Percentiles rank a stretch among this genome's conserved stretches.
These are phyloP conservation scores for Physcomitrellopsis africana DNA, from an alignment of 225 moss, liverwort and hornwort species.

Conservation along the genomic window DNA sequence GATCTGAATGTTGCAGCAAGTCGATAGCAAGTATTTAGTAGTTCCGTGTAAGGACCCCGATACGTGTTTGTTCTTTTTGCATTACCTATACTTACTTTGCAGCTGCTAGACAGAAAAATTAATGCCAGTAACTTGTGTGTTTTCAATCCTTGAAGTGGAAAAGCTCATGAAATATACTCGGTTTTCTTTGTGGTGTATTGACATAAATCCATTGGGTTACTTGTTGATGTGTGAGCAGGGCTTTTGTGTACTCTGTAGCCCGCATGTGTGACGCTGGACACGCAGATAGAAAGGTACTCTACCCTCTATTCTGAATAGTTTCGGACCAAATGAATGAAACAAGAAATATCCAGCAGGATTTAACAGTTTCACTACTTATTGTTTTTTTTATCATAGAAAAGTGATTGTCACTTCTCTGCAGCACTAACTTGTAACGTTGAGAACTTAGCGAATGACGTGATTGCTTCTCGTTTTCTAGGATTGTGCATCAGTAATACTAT, in stretches of 20 bases:
- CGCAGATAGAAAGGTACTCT: conserved; percentile 78
- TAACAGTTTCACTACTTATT: not conserved
- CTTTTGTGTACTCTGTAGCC: conserved; percentile 95
- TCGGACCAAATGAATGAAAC: not conserved
- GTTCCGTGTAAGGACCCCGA: not conserved
- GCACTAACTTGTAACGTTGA: not conserved
- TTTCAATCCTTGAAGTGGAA: not conserved
- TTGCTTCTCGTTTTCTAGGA: conserved; percentile 60
- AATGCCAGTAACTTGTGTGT: not conserved
- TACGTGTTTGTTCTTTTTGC: not conserved
- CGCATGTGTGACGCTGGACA: conserved; percentile 81
- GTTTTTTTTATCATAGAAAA: not conserved
- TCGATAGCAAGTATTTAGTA: not conserved
- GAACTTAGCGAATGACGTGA: not conserved
- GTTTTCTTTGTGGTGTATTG: not conserved
- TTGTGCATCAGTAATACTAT: conserved; percentile 90
- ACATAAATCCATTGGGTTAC: not conserved
- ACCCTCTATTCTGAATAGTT: not conserved
- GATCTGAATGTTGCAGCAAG: conserved; percentile 20
- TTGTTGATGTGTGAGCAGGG: conserved; percentile 53
- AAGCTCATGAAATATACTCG: not conserved
- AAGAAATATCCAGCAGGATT: conserved; percentile 1
- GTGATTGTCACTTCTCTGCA: conserved; percentile 12
- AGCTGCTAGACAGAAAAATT: not conserved
- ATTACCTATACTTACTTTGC: not conserved